phyloP scores from a whole-genome alignment of 306 rosid species.

The Glycine tomentella region DNA sequence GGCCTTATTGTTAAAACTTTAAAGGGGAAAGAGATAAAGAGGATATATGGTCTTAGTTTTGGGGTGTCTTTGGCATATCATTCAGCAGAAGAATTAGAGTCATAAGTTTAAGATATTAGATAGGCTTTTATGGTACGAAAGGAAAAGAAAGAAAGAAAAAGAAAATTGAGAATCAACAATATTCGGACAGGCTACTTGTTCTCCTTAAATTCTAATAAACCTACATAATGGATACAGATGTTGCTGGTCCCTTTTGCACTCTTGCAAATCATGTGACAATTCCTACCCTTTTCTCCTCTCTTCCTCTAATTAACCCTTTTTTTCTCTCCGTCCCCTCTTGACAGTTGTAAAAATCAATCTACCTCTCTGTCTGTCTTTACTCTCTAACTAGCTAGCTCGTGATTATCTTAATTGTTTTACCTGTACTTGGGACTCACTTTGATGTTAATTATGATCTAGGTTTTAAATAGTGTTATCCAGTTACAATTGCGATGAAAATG shows the following conservation, averaged over 20 bases:
- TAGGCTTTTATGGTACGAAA: slow-evolving; percentile 33
- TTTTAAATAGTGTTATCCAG: too few species aligned
- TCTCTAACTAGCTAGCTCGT: slow-evolving; percentile 47
- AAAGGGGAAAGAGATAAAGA: slow-evolving; percentile 14
- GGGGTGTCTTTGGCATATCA: slow-evolving; percentile 47
- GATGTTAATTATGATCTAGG: neutral
- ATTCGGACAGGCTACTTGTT: slow-evolving; percentile 60
- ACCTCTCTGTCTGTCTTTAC: slow-evolving; percentile 35
- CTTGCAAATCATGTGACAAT: neutral
- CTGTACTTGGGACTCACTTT: slow-evolving; percentile 39
- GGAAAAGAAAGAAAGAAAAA: neutral
- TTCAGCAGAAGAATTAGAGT: slow-evolving; percentile 47
- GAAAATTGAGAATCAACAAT: slow-evolving; percentile 45
- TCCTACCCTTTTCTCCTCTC: slow-evolving; percentile 31
- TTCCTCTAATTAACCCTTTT: too few species aligned
- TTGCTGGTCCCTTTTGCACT: slow-evolving; percentile 57
- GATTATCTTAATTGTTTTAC: slow-evolving; percentile 69
- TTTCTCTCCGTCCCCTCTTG: neutral
- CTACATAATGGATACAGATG: slow-evolving; percentile 67
- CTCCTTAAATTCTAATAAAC: slow-evolving; percentile 59
- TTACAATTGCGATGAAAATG: too few species aligned
- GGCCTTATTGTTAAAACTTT: slow-evolving; percentile 14
- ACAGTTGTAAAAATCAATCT: slow-evolving; percentile 36
- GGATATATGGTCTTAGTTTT: slow-evolving; percentile 22
- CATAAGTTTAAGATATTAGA: slow-evolving; percentile 47